phyloP scores from a whole-genome alignment of 306 rosid genomes.

The Rubus idaeus region DNA sequence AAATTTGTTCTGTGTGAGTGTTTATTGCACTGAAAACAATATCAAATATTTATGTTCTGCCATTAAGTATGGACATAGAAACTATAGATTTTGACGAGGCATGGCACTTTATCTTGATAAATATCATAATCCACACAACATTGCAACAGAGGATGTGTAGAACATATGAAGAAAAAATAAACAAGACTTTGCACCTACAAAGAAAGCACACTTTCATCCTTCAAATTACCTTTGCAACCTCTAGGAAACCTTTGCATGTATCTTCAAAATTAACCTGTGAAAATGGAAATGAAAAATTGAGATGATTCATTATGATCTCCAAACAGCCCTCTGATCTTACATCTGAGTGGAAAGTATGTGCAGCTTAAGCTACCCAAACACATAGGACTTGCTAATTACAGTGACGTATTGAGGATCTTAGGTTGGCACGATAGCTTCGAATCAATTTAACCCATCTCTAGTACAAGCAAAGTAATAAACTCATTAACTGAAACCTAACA shows the following conservation, averaged over 20 bases:
- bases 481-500: background rate
- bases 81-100: background rate
- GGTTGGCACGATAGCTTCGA: background rate
- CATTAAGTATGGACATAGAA: background rate
- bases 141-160: background rate
- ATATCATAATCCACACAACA: slow-evolving; percentile 5
- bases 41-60: background rate
- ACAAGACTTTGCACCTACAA: background rate
- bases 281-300: slow-evolving; percentile 21
- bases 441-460: background rate
- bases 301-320: background rate
- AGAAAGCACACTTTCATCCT: slow-evolving; percentile 8
- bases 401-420: background rate
- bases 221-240: slow-evolving; percentile 84
- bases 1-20: background rate
- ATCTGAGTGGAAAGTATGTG: background rate
- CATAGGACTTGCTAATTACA: background rate
- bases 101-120: background rate
- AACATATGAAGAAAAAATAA: background rate
- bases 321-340: background rate
- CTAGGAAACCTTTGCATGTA: slow-evolving; percentile 94
- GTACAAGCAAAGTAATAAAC: background rate
- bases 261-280: slow-evolving; percentile 96
- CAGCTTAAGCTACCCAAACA: background rate
- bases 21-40: too few species aligned